A percentile compares a stretch with the other conserved stretches of the same genome.
These are phyloP conservation scores for Syzygium oleosum DNA, from an alignment of 345 rosid species.

Conservation along the genomic window DNA sequence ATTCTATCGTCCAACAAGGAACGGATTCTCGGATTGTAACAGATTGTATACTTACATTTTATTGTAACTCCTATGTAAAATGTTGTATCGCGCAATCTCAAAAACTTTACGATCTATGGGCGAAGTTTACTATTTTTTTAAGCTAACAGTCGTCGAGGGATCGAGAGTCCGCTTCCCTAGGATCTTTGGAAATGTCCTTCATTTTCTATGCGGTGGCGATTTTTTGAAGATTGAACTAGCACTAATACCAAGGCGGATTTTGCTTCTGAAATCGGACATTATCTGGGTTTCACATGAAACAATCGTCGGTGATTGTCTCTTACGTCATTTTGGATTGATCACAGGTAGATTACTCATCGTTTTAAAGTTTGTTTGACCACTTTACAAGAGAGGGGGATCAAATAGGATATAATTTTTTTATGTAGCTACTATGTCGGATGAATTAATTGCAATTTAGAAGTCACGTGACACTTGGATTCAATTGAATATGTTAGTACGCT, in stretches of 20 bases:
- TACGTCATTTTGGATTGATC: background rate
- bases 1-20: background rate
- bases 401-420: background rate
- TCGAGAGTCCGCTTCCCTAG: background rate
- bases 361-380: background rate
- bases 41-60: background rate
- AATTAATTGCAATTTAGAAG: background rate
- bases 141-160: background rate
- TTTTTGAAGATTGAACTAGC: background rate
- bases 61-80: background rate
- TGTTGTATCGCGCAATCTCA: background rate
- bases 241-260: background rate
- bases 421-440: background rate
- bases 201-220: background rate
- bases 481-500: background rate
- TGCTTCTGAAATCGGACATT: background rate
- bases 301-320: background rate
- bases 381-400: background rate
- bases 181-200: background rate
- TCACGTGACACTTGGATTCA: background rate
- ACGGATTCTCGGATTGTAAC: background rate
- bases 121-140: no score
- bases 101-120: background rate
- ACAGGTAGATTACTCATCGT: background rate
- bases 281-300: background rate